These are phyloP conservation scores for Paecilomyces dactylethromorphus DNA, from an alignment of 2,329 filamentous ascomycete genomes.

Conservation along the genomic window DNA sequence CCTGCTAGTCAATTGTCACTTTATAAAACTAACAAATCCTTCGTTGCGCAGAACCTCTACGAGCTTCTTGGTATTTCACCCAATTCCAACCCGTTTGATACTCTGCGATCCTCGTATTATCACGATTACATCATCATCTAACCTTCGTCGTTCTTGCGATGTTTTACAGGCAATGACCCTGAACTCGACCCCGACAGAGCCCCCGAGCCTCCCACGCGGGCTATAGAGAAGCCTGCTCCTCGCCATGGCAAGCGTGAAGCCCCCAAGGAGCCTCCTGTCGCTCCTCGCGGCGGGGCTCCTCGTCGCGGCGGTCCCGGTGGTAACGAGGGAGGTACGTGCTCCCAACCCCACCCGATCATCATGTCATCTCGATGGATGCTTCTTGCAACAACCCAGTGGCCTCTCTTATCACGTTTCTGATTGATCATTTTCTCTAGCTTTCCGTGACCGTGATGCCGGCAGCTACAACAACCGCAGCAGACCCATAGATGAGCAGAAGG, in stretches of 20 bases:
- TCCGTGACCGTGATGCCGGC: conserved; percentile 81
- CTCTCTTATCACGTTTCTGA: background rate
- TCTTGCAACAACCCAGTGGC: background rate
- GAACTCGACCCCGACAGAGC: conserved; percentile 68
- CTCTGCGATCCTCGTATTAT: conserved; percentile 12
- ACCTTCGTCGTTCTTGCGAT: conserved; percentile 18
- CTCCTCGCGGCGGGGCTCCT: conserved; percentile 24
- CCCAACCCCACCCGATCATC: background rate
- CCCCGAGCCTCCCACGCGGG: conserved; percentile 74
- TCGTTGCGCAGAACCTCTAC: conserved; percentile 72
- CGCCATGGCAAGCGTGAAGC: conserved; percentile 83
- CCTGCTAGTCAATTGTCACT: conserved; percentile 2
- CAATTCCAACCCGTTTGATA: conserved; percentile 13
- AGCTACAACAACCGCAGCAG: conserved; percentile 75
- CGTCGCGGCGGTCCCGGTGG: conserved; percentile 54
- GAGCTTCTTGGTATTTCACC: conserved; percentile 82
- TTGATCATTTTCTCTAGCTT: conserved; percentile 51
- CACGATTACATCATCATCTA: conserved; percentile 21
- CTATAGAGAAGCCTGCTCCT: conserved; percentile 73
- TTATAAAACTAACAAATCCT: conserved; percentile 29
- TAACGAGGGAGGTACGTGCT: conserved; percentile 77
- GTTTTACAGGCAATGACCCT: conserved; percentile 57
- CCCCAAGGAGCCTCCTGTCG: conserved; percentile 61
- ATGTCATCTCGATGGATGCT: background rate
- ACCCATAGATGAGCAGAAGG: conserved; percentile 62